These are phyloP conservation scores for Cytospora mali DNA, from an alignment of 2,329 filamentous ascomycete species.

Conservation along the genomic window DNA sequence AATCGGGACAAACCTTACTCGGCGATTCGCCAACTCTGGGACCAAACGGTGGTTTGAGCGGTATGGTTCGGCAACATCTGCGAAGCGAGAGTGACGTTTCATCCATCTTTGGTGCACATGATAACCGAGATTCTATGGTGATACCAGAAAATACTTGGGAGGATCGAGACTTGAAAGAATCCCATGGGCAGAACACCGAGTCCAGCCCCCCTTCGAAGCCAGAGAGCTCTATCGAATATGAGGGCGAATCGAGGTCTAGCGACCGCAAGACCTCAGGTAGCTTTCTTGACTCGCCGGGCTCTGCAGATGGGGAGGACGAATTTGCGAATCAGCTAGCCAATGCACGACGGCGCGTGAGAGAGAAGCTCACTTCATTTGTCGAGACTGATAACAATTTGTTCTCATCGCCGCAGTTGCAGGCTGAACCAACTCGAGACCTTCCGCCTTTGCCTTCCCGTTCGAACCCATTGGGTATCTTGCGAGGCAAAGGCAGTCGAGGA, in stretches of 20 bases:
- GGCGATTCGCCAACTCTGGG: constrained; percentile 80
- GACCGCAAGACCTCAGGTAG: background rate
- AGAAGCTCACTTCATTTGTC: constrained; percentile 70
- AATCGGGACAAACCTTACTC: constrained; percentile 36
- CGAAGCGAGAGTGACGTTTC: constrained; percentile 80
- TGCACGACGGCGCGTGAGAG: constrained; percentile 70
- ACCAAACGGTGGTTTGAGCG: constrained; percentile 70
- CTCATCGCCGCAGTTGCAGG: constrained; percentile 40
- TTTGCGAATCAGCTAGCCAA: constrained; percentile 74
- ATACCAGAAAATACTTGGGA: constrained; percentile 11
- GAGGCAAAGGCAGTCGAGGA: constrained; percentile 62
- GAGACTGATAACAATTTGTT: constrained; percentile 59
- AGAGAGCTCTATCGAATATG: background rate
- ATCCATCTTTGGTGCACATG: constrained; percentile 65
- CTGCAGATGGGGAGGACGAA: constrained; percentile 61
- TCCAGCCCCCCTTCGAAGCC: background rate
- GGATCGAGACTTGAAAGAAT: constrained; percentile 1
- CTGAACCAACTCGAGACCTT: constrained; percentile 40
- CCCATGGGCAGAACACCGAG: background rate
- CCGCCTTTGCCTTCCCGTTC: constrained; percentile 42
- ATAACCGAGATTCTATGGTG: constrained; percentile 9
- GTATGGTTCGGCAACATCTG: constrained; percentile 82
- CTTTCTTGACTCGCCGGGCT: constrained; percentile 16
- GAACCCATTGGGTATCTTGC: constrained; percentile 65
- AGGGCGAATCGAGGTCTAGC: background rate